phyloP scores from a whole-genome alignment of 2,329 filamentous ascomycete genomes.

The Tolypocladium amazonense region DNA sequence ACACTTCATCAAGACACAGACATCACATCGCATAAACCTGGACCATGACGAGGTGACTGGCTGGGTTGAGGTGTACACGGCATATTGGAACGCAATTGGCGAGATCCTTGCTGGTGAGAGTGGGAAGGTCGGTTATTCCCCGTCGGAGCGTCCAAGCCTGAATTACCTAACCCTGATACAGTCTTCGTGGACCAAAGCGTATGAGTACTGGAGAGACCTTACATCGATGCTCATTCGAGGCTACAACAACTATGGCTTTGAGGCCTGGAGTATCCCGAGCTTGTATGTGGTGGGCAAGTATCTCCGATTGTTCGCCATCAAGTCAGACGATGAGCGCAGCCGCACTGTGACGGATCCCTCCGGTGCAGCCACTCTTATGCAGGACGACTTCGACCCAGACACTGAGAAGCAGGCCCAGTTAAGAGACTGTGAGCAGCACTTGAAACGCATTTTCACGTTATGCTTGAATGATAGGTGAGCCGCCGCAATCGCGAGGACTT shows the following conservation, averaged over 20 bases:
- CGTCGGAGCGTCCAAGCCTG: not conserved
- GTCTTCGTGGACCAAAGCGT: constrained; percentile 72
- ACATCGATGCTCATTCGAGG: constrained; percentile 68
- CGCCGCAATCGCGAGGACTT: not conserved
- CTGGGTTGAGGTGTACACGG: constrained; percentile 80
- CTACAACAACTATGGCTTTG: constrained; percentile 65
- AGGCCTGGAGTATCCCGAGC: constrained; percentile 87
- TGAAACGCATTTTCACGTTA: constrained; percentile 85
- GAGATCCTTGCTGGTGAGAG: constrained; percentile 51
- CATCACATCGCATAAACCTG: constrained; percentile 40
- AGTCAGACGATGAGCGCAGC: constrained; percentile 64
- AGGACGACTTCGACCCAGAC: constrained; percentile 75
- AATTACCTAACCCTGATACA: constrained; percentile 10
- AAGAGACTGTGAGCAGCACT: constrained; percentile 79
- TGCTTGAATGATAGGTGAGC: constrained; percentile 80
- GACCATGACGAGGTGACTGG: constrained; percentile 58
- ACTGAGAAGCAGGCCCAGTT: constrained; percentile 72
- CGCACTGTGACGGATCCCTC: constrained; percentile 24
- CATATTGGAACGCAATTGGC: constrained; percentile 74
- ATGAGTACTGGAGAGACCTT: constrained; percentile 81
- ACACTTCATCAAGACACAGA: constrained; percentile 56
- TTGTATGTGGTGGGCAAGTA: constrained; percentile 83
- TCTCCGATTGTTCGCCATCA: constrained; percentile 78
- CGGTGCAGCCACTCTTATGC: constrained; percentile 38
- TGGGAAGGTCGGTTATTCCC: constrained; percentile 20